These are phyloP conservation scores for Dendrobium nobile DNA, from an alignment of 106 monocot genomes.

Conservation along the genomic window DNA sequence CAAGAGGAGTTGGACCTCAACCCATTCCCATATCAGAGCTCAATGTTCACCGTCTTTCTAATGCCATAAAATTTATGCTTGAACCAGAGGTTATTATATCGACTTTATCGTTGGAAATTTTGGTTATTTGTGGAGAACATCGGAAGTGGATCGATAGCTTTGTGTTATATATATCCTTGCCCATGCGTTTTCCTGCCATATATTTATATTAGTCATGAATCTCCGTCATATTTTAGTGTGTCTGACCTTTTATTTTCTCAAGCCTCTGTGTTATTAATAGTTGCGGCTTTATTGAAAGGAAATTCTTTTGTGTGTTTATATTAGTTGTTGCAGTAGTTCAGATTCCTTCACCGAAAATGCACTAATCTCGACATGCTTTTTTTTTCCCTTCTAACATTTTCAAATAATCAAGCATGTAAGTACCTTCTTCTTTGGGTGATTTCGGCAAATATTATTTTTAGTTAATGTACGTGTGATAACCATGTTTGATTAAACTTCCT, in stretches of 20 bases:
- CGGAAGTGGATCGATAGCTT: neutral
- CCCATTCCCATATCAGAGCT: conserved; percentile 91
- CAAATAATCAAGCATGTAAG: too few relatives aligned
- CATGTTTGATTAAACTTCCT: too few relatives aligned
- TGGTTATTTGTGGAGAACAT: neutral
- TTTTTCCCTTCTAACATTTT: too few relatives aligned
- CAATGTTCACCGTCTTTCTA: conserved; percentile 49
- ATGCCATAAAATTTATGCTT: conserved; percentile 88
- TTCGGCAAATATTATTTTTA: too few relatives aligned
- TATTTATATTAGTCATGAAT: neutral
- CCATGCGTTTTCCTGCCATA: neutral
- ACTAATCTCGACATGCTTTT: too few relatives aligned
- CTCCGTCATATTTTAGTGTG: neutral
- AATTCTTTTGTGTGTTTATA: neutral
- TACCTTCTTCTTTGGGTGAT: too few relatives aligned
- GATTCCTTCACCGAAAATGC: too few relatives aligned
- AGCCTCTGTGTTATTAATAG: neutral
- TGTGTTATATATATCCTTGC: neutral
- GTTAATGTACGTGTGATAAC: too few relatives aligned
- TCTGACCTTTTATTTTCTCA: neutral
- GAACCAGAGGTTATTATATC: conserved; percentile 65
- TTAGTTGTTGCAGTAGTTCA: neutral
- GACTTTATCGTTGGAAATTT: neutral
- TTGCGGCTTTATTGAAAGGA: neutral
- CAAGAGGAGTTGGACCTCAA: conserved; percentile 74